Percentiles rank a stretch among this genome's conserved stretches.
phyloP scores from a whole-genome alignment of 176 grass and related monocot genomes.

The Hordeum marinum region DNA sequence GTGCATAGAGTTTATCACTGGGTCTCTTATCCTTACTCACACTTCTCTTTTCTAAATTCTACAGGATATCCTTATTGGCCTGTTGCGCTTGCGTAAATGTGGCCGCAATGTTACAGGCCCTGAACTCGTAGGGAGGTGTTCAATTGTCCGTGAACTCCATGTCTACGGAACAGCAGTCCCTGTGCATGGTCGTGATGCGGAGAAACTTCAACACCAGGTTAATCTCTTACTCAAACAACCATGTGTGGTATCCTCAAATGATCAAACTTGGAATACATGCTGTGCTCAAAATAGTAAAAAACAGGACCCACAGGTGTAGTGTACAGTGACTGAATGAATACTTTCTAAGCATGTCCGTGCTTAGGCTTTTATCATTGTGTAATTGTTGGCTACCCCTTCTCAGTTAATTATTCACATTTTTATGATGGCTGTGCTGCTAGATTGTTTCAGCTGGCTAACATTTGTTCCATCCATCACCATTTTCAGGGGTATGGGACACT shows the following conservation, averaged over 20 bases:
- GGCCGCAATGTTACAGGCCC: conserved; percentile 82
- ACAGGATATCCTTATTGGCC: conserved; percentile 92
- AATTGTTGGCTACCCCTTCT: neutral
- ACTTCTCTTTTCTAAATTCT: conserved; percentile 15
- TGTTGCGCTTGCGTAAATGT: conserved; percentile 82
- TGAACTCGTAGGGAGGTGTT: conserved; percentile 86
- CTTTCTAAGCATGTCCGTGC: neutral
- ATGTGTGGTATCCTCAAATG: neutral
- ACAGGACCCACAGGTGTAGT: neutral
- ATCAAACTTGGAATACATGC: neutral
- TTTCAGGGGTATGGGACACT: conserved; percentile 85
- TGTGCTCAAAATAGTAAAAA: neutral
- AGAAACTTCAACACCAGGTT: conserved; percentile 92
- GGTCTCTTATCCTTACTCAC: neutral
- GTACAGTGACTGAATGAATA: neutral
- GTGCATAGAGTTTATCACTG: neutral
- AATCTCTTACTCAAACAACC: neutral
- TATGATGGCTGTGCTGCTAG: neutral
- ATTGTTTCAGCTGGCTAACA: neutral
- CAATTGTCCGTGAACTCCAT: conserved; percentile 96
- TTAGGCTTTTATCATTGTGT: neutral
- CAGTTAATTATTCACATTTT: neutral
- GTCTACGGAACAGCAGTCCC: conserved; percentile 98
- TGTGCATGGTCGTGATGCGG: conserved; percentile 83
- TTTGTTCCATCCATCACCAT: conserved; percentile 12